phyloP scores from a whole-genome alignment of 495 filamentous ascomycete species.

The Halenospora varia region DNA sequence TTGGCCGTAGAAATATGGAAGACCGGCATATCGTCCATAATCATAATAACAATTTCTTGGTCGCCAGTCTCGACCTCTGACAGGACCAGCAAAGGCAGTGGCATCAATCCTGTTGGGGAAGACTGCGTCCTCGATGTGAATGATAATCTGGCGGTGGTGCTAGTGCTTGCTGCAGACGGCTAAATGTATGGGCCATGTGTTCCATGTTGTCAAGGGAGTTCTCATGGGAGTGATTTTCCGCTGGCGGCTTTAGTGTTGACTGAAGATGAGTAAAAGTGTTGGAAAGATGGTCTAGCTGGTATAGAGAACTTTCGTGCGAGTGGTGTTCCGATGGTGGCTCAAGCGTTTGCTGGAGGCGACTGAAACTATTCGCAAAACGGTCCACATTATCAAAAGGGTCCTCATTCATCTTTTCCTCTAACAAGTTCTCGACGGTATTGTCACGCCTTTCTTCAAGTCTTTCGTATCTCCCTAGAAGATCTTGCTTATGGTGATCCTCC shows the following conservation, averaged over 20 bases:
- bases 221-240: too few species aligned
- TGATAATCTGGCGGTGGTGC: not conserved
- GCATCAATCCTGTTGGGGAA: not conserved
- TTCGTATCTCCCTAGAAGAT: not conserved
- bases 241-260: too few species aligned
- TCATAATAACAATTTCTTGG: not conserved
- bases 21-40: not conserved
- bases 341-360: not conserved
- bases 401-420: not conserved
- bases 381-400: not conserved
- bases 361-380: not conserved
- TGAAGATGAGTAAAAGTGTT: too few species aligned
- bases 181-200: not conserved
- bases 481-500: not conserved
- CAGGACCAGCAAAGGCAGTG: not conserved
- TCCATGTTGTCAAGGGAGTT: not conserved
- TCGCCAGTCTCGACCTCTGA: not conserved
- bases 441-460: not conserved
- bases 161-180: not conserved
- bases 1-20: not conserved
- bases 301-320: too few species aligned
- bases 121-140: not conserved
- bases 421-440: not conserved
- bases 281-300: too few species aligned
- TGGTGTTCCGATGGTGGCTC: too few species aligned